phyloP scores from a whole-genome alignment of 148 eudicot species.

The Simmondsia chinensis region DNA sequence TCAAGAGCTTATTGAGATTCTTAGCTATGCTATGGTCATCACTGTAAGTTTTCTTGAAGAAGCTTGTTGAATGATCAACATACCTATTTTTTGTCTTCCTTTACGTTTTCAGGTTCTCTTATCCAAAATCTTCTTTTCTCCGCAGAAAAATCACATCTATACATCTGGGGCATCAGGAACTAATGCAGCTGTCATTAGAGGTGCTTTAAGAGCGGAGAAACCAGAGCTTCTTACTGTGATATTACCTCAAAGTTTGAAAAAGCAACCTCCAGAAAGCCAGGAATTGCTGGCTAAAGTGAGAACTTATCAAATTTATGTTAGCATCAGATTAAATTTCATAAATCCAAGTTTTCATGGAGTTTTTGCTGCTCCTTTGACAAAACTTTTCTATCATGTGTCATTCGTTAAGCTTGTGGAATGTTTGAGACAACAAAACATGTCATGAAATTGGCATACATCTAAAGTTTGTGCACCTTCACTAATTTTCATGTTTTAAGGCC shows the following conservation, averaged over 20 bases:
- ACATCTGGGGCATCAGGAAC: conserved; percentile 98
- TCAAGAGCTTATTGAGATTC: conserved; percentile 98
- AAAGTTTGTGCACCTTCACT: not conserved
- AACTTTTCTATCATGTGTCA: no score
- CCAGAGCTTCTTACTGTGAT: conserved; percentile 93
- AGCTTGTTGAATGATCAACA: no score
- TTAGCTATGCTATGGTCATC: conserved; percentile 96
- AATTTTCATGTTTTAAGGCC: not conserved
- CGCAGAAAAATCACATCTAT: conserved; percentile 93
- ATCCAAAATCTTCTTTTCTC: conserved; percentile 1
- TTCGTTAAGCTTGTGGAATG: no score
- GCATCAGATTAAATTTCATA: no score
- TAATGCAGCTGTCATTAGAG: conserved; percentile 97
- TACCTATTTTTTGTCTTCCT: not conserved
- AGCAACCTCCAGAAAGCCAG: conserved; percentile 96
- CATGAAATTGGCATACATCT: no score
- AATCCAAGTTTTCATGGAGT: no score
- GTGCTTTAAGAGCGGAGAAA: conserved; percentile 94
- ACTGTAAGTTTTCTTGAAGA: conserved; percentile 75
- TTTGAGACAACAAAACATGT: no score
- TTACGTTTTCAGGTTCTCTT: not conserved
- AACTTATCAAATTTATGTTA: no score
- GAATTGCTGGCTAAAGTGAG: conserved; percentile 88
- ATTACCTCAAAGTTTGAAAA: conserved; percentile 89
- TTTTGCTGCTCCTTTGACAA: no score